Percentiles rank a stretch among this genome's conserved stretches.
phyloP scores from a whole-genome alignment of 2,329 filamentous ascomycete genomes.

The Alternaria conjuncta region DNA sequence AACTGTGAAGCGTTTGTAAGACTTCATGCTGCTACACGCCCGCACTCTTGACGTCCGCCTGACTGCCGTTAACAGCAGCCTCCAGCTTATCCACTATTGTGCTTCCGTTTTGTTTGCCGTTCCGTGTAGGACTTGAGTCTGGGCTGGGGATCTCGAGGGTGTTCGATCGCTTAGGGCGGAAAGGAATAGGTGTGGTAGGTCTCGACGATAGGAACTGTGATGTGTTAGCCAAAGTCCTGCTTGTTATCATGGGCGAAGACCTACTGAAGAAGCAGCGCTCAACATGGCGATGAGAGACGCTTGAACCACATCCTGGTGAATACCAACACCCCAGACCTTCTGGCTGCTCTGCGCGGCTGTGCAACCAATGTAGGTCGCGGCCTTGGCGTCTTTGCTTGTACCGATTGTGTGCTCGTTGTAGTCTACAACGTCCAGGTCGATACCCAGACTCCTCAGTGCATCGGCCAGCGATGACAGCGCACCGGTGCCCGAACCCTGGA shows the following conservation, averaged over 20 bases:
- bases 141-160: conserved; percentile 47
- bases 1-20: background rate
- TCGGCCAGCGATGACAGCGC: conserved; percentile 88
- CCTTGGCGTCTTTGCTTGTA: conserved; percentile 80
- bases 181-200: conserved; percentile 71
- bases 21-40: conserved; percentile 13
- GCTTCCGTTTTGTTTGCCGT: conserved; percentile 17
- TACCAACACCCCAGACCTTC: conserved; percentile 87
- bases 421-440: conserved; percentile 88
- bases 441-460: conserved; percentile 77
- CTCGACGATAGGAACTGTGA: conserved; percentile 73
- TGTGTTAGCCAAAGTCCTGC: conserved; percentile 13
- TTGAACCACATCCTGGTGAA: conserved; percentile 91
- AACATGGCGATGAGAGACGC: conserved; percentile 86
- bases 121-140: conserved; percentile 28
- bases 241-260: conserved; percentile 37
- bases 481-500: conserved; percentile 84
- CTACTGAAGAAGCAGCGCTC: conserved; percentile 83
- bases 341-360: conserved; percentile 70
- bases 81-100: conserved; percentile 38
- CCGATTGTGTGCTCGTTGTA: conserved; percentile 98
- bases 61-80: conserved; percentile 34
- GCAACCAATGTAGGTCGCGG: conserved; percentile 95
- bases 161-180: conserved; percentile 64
- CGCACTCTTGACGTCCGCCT: conserved; percentile 27